Base-by-base conservation (phyloP, 768 basidiomycete genomes). In the Suillus fuscotomentosus region DNA sequence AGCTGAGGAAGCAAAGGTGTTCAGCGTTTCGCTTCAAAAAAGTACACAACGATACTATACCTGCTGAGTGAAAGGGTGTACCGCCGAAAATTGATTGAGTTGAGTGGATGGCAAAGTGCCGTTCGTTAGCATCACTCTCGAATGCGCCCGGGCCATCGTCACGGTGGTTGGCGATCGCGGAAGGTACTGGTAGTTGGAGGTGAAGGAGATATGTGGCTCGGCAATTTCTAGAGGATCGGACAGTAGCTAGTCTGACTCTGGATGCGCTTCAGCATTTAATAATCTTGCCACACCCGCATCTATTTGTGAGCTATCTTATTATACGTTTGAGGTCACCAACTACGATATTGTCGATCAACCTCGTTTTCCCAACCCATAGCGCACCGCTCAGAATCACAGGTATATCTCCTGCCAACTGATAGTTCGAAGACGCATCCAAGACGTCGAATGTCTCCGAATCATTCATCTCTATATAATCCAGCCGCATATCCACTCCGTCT, bases 381-480 rank as follows among this genome's bases (percentile, higher is more conserved):
- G 94, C 95, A 2, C 94, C 95, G 66, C 94, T 97, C 60, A 98
- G 70, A 24, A 97, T 85, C 38, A 90, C 86, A 66, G 72, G 22
- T 66, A 74, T 73, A 65, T 73, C 72, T 15, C 71, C 68, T 7
- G 69, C 70, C 5, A 75, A 73, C n/a, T 67, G 67, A 63, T 67
- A 76, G 60, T 70, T 72, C 22, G 65, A 61, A 47, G 65, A 69
- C 17, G 75, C 65, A 56, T 80, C 78, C 31, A 96, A 64, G 3
- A 85, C 79, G 24, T 90, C 87, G 67, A 99, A 92, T 56, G 86
- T 89, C 31, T 85, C 80, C 50, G 89, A 82, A 71, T 95, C 87
- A 73, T 97, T 99, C 77, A 98, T 83, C 77, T 94, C 88, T 67
- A 99, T 77, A 72, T 98, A 99, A 72, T 98, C 95, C 67, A 91